Percentiles rank a stretch among this genome's conserved stretches.
phyloP scores from a whole-genome alignment of 2,329 filamentous ascomycete genomes.

The Nemania bipapillata region DNA sequence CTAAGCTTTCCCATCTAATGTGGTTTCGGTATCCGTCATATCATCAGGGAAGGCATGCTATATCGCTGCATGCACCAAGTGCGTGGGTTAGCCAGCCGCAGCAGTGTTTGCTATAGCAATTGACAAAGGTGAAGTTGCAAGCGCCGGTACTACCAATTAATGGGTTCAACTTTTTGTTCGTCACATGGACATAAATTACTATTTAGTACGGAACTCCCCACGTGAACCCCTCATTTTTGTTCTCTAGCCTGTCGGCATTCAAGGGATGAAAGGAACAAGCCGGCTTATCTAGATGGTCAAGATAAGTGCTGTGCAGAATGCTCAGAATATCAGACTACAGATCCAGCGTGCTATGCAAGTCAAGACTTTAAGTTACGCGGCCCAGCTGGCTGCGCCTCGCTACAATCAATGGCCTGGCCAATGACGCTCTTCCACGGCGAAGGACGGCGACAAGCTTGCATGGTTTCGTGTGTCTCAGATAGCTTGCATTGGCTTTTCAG shows the following conservation, averaged over 20 bases:
- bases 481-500: not conserved
- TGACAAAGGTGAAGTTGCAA: not conserved
- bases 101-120: too few species aligned
- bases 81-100: too few species aligned
- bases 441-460: not conserved
- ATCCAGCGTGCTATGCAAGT: not conserved
- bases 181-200: too few species aligned
- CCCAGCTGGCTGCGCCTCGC: conserved; percentile 29
- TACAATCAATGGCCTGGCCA: conserved; percentile 10
- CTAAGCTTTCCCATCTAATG: not conserved
- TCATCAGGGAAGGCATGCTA: not conserved
- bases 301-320: not conserved
- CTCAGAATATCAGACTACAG: not conserved
- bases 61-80: not conserved
- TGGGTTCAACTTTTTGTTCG: not conserved
- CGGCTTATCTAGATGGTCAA: not conserved
- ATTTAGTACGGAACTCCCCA: conserved; percentile 28
- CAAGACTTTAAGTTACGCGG: conserved; percentile 27
- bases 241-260: conserved; percentile 6
- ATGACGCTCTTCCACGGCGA: conserved; percentile 24
- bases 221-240: not conserved
- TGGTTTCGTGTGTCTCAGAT: conserved; percentile 5
- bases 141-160: not conserved
- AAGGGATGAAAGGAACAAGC: not conserved
- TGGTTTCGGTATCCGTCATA: not conserved